A percentile compares a stretch with the other conserved stretches of the same genome.
Conservation (phyloP, 2,329 filamentous ascomycete species). For the Lasiodiplodia sp. region DNA sequence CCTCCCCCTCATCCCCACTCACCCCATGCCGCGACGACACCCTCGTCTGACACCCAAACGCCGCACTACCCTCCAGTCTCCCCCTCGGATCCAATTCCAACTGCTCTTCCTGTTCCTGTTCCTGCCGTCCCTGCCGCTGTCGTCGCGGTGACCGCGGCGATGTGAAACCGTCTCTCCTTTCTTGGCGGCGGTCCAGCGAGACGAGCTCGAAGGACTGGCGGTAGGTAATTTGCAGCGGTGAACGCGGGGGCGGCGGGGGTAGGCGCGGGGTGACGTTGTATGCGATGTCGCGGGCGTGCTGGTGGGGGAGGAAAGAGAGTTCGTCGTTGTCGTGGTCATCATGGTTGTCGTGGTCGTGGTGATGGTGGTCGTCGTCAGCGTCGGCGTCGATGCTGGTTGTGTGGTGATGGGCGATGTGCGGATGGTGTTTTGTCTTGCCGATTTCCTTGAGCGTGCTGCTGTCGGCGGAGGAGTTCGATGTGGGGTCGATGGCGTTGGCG, state of each 20-base stretch:
- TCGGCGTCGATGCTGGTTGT: not conserved
- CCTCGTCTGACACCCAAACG: not conserved
- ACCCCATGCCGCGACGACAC: not conserved
- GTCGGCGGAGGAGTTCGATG: not conserved
- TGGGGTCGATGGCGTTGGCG: not conserved
- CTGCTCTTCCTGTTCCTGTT: not conserved
- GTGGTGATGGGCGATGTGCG: not conserved
- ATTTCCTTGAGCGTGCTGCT: conserved; percentile 5
- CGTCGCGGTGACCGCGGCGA: too few species aligned
- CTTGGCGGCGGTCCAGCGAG: not conserved
- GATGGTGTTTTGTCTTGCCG: not conserved
- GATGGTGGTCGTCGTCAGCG: too few species aligned
- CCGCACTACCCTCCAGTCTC: not conserved
- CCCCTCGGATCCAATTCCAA: not conserved
- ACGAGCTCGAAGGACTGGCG: conserved; percentile 13
- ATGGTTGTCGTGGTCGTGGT: not conserved
- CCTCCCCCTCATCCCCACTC: not conserved
- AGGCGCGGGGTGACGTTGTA: not conserved
- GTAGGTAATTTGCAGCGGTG: not conserved
- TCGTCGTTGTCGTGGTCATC: not conserved
- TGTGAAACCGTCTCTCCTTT: too few species aligned
- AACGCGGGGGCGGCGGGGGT: not conserved
- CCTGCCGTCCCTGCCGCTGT: too few species aligned
- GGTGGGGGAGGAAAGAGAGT: not conserved
- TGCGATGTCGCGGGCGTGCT: not conserved